A percentile compares a stretch with the other conserved stretches of the same genome.
phyloP scores from a whole-genome alignment of 2,329 filamentous ascomycete species.

The Arthrinium phaeospermum region DNA sequence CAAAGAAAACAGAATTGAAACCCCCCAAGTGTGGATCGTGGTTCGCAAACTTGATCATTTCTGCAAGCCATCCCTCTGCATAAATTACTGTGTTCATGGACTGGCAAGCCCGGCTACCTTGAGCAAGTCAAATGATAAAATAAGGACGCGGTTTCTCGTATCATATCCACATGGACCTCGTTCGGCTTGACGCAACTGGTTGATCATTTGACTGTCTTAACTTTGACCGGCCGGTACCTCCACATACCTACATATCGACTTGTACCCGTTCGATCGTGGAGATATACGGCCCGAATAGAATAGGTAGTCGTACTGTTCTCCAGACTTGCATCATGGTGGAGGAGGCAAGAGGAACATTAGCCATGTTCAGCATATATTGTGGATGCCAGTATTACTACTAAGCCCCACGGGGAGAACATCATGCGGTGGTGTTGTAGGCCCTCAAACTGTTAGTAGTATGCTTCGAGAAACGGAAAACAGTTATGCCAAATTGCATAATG shows the following conservation, averaged over 20 bases:
- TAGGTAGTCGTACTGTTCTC: neutral
- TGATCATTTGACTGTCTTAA: neutral
- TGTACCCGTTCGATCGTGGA: neutral
- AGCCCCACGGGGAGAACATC: slow-evolving; percentile 1
- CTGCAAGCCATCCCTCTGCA: neutral
- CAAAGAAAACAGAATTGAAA: neutral
- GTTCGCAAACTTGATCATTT: neutral
- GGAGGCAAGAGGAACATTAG: neutral
- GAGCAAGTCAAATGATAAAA: neutral
- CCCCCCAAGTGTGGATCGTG: neutral
- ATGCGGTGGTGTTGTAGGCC: neutral
- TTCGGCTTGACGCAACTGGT: neutral
- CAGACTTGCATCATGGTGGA: neutral
- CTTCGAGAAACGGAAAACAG: neutral
- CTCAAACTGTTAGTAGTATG: too few species aligned
- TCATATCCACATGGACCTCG: neutral
- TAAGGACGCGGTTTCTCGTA: neutral
- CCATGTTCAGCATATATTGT: neutral
- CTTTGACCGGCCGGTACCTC: neutral
- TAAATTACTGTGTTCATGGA: neutral
- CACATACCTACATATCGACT: neutral
- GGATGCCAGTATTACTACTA: neutral
- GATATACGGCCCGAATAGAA: slow-evolving; percentile 1
- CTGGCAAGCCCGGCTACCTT: neutral
- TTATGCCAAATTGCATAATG: neutral